Percentiles rank a stretch among this genome's conserved stretches.
These are phyloP conservation scores for Leccinum subrobustum DNA, from an alignment of 1,284 basidiomycete species.

Conservation along the genomic window DNA sequence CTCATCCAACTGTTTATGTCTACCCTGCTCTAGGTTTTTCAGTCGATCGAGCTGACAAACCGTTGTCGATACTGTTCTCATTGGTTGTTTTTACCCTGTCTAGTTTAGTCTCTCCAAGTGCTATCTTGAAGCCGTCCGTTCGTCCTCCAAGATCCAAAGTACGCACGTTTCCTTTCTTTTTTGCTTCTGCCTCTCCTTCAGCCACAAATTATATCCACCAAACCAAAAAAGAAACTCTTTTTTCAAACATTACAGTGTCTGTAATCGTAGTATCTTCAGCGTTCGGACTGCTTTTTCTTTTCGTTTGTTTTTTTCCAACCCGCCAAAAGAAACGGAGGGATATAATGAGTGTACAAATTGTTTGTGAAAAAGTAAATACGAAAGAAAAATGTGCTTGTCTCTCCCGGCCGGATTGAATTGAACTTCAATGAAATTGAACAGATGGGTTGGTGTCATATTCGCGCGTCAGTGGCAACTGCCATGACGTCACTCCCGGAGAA, in stretches of 20 bases:
- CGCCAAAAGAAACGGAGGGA: background rate
- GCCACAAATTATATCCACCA: background rate
- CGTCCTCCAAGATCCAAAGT: background rate
- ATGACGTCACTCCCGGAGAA: no score
- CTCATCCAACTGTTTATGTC: conserved; percentile 19
- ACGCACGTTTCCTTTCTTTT: background rate
- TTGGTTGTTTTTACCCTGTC: conserved; percentile 14
- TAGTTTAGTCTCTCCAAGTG: conserved; percentile 1
- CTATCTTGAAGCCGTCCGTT: background rate
- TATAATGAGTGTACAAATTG: background rate
- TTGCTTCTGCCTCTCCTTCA: background rate
- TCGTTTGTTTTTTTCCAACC: background rate
- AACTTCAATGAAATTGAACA: no score
- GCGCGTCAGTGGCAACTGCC: no score
- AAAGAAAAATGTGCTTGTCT: background rate
- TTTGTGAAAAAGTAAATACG: background rate
- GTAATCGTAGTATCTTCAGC: background rate
- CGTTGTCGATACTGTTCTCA: conserved; percentile 21
- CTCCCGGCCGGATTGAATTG: no score
- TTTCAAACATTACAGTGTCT: background rate
- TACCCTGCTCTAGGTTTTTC: conserved; percentile 22
- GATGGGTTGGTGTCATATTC: no score
- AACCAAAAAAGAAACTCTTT: background rate
- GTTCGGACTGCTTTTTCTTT: background rate
- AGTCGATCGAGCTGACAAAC: conserved; percentile 18